Evolutionary conservation across 2,329 filamentous ascomycete species (phyloP).

Genomic region (Penicillium concentricum): DNA sequence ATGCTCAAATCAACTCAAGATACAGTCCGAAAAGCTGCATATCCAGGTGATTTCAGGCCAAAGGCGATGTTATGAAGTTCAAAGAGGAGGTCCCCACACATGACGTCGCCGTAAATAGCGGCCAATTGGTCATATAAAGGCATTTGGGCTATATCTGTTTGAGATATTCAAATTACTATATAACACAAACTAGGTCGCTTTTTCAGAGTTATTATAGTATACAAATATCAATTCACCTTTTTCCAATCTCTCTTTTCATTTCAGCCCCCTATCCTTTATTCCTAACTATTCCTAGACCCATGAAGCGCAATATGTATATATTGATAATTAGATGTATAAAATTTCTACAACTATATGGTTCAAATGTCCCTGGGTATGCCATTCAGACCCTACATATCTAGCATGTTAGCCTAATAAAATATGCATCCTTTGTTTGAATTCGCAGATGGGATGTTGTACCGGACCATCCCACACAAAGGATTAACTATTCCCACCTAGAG

Average conservation of each 20-base stretch:
- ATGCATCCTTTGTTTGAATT: too few species aligned
- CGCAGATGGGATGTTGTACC: too few species aligned
- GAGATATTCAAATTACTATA: neutral
- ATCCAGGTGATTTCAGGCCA: neutral
- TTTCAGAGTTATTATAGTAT: neutral
- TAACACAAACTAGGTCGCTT: neutral
- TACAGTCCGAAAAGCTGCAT: neutral
- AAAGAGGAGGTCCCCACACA: conserved; percentile 1
- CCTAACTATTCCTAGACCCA: neutral
- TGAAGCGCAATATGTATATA: neutral
- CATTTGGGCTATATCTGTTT: neutral
- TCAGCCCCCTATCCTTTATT: neutral
- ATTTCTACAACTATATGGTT: too few species aligned
- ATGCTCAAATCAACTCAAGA: neutral
- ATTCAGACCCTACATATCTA: too few species aligned
- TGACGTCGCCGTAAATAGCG: conserved; percentile 6
- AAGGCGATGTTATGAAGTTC: neutral
- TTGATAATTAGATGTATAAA: too few species aligned
- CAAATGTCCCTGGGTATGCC: too few species aligned
- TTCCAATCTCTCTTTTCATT: neutral
- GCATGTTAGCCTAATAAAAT: too few species aligned
- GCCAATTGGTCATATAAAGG: neutral
- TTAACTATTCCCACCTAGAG: too few species aligned
- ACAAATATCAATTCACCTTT: neutral
- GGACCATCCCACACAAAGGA: too few species aligned